A percentile compares a stretch with the other conserved stretches of the same genome.
Conservation (phyloP, 1,284 basidiomycete species). For the Violaceomyces palustris region DNA sequence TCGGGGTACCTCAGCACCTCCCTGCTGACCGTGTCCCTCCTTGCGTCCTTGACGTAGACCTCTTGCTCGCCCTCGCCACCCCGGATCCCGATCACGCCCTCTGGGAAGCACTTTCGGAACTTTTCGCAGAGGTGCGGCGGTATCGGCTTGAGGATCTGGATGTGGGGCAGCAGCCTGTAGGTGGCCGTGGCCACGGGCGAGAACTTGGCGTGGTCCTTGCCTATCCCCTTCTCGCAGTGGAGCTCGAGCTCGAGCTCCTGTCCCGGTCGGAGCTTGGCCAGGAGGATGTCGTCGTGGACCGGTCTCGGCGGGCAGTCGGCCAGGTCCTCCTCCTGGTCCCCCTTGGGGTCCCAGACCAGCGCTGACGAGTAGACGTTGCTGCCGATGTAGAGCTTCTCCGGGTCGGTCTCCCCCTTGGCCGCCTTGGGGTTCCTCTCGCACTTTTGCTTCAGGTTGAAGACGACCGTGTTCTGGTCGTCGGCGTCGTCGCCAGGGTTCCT, state of each 20-base stretch:
- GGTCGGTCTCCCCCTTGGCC: conserved; percentile 57
- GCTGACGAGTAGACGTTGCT: conserved; percentile 67
- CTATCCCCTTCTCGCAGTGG: conserved; percentile 90
- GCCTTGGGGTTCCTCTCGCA: conserved; percentile 64
- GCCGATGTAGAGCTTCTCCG: conserved; percentile 37
- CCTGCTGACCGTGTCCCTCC: conserved; percentile 84
- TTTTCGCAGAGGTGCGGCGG: conserved; percentile 63
- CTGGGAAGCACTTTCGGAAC: conserved; percentile 81
- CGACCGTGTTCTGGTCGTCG: conserved; percentile 84
- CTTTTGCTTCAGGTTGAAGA: conserved; percentile 71
- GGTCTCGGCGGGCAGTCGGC: conserved; percentile 62
- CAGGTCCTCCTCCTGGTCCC: conserved; percentile 65
- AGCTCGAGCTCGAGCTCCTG: conserved; percentile 78
- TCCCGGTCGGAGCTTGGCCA: conserved; percentile 90
- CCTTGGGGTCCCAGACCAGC: conserved; percentile 76
- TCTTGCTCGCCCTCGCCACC: conserved; percentile 61
- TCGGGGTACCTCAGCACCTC: conserved; percentile 90
- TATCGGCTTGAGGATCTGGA: conserved; percentile 71
- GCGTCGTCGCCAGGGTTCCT: conserved; percentile 57
- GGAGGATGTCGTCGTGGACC: conserved; percentile 77
- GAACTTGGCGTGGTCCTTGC: conserved; percentile 95
- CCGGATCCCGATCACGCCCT: conserved; percentile 75
- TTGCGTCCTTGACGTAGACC: conserved; percentile 62
- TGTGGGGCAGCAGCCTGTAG: conserved; percentile 84
- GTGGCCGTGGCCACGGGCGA: conserved; percentile 76